These are phyloP conservation scores for Otatea glauca DNA, from an alignment of 176 grass and related monocot species.

Conservation along the genomic window DNA sequence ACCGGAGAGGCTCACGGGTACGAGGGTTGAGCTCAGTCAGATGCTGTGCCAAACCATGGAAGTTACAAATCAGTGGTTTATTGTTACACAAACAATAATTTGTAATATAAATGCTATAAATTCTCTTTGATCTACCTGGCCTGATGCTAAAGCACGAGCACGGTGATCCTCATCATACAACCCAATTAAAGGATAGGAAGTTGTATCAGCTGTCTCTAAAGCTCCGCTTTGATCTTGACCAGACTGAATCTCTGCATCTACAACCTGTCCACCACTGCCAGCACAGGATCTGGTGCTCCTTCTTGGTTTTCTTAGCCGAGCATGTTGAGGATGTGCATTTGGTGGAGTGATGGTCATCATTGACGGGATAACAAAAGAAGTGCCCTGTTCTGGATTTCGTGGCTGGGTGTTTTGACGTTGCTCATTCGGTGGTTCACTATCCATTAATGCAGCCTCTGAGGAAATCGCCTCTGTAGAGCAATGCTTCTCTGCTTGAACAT, in stretches of 20 bases:
- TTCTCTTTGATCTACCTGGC: constrained; percentile 35
- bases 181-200: constrained; percentile 40
- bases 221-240: constrained; percentile 22
- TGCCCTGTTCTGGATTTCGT: background rate
- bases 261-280: background rate
- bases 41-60: constrained; percentile 39
- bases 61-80: background rate
- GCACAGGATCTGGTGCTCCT: constrained; percentile 10
- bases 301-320: constrained; percentile 2
- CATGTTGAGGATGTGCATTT: background rate
- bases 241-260: constrained; percentile 23
- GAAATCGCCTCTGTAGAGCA: background rate
- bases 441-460: constrained; percentile 10
- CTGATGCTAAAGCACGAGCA: constrained; percentile 43
- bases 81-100: background rate
- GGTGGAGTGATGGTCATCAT: background rate
- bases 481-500: constrained; percentile 38
- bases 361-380: background rate
- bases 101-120: constrained; percentile 10
- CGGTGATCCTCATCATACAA: constrained; percentile 43
- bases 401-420: constrained; percentile 14
- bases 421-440: background rate
- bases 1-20: constrained; percentile 42
- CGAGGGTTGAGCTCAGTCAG: constrained; percentile 45
- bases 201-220: constrained; percentile 11